Evolutionary conservation across 305 asterid species (phyloP).

Genomic region (Striga hermonthica): DNA sequence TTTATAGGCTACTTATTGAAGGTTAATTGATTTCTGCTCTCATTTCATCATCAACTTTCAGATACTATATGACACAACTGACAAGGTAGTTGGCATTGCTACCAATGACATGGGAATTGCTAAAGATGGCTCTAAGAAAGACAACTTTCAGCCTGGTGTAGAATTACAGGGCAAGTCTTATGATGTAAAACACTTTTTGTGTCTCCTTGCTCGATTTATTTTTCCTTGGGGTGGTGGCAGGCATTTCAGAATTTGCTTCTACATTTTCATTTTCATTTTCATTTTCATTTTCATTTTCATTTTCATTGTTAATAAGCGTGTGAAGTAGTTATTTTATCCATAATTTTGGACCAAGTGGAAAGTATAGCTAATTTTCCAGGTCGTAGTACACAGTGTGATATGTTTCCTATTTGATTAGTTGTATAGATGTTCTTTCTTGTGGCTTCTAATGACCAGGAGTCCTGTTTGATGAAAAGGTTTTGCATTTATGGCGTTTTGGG

Average conservation of each 20-base stretch:
- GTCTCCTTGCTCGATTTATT: too few relatives aligned
- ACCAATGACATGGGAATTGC: constrained; percentile 99
- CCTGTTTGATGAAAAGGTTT: constrained; percentile 17
- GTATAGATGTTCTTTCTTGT: constrained; percentile 6
- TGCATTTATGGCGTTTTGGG: not conserved
- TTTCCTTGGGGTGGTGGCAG: too few relatives aligned
- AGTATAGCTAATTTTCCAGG: constrained; percentile 3
- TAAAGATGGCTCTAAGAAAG: constrained; percentile 81
- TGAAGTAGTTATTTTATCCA: not conserved
- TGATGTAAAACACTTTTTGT: constrained; percentile 17
- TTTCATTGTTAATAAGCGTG: constrained; percentile 9
- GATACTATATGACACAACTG: constrained; percentile 62
- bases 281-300: not conserved
- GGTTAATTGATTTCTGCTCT: constrained; percentile 28
- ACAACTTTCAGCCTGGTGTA: constrained; percentile 86
- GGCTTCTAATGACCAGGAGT: constrained; percentile 3
- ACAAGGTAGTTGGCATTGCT: constrained; percentile 84
- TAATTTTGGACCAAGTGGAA: constrained; percentile 9
- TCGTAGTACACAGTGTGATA: constrained; percentile 1
- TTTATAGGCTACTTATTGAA: constrained; percentile 4
- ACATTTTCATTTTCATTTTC: not conserved
- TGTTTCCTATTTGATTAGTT: constrained; percentile 7
- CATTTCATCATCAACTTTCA: constrained; percentile 35
- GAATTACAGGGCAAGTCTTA: constrained; percentile 74
- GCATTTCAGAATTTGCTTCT: too few relatives aligned